Evolutionary conservation across 202 grass and related monocot genomes (phyloP), one percentile per base, ranked within the genome.

Genomic region (Digitaria exilis): DNA sequence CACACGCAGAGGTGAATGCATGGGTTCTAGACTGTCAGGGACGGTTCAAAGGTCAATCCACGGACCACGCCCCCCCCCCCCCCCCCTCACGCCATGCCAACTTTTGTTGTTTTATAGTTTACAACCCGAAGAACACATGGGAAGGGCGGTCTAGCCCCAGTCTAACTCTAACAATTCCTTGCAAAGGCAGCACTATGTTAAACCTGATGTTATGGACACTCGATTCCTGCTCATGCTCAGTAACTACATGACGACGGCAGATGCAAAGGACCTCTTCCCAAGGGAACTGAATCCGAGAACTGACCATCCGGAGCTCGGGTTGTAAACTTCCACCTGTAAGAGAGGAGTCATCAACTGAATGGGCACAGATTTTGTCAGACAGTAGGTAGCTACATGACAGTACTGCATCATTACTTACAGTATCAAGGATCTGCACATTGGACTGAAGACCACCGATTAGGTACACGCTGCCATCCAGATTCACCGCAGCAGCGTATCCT

Each of bases 281-380:
- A 98, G 65, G n/a, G 92, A 82, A 52, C 57, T 80, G 44, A 86
- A 85, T 71, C 56, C 29, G 29, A 64, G 73, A 26, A 44, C 63
- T 68, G 69, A 87, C 95, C 92, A 98, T 17, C 90, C 87, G 0
- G 50, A 87, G 43, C 65, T 86, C 52, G 64, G 50, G 17, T 59
- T 84, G 78, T 88, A 98, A 62, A 86, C 91, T 67, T 98, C 92
- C 87, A 98, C 90, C 95, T 98, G 30, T 52, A 73, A 17, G 44
- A 11, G 48, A 68, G 21, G 37, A 64, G 18, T 35, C 58, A 49
- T 65, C 21, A 34, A 73, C 71, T 18, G 59, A 61, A 68, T 5
- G n/a, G 65, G 55, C 24, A 39, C 9, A 51, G 17, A 34, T 56
- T 50, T 82, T 48, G 16, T 18, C 44, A 51, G 11, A 13, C 57